Percentiles rank a stretch among this genome's conserved stretches.
Conservation (phyloP, 257 asterid species). For the Solanum neorickii region DNA sequence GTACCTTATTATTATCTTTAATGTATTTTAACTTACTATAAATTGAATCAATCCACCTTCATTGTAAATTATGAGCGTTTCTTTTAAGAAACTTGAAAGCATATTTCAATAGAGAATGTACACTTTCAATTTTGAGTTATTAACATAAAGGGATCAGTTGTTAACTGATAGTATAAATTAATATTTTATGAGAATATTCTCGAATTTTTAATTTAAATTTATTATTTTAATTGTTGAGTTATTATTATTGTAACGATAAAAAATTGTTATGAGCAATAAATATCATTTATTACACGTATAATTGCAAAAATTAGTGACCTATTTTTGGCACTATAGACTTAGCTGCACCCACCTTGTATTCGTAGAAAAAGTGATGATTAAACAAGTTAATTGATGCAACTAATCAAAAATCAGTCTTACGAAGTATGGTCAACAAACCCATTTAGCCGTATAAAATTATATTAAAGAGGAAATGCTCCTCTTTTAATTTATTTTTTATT, state of each 20-base stretch:
- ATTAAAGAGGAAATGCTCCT: background rate
- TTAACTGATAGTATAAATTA: background rate
- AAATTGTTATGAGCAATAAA: background rate
- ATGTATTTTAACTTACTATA: background rate
- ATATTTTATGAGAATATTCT: background rate
- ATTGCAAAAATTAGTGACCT: background rate
- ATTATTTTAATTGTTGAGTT: background rate
- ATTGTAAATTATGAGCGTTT: background rate
- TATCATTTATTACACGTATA: background rate
- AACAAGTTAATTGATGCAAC: background rate
- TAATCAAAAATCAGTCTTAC: background rate
- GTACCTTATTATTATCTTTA: background rate
- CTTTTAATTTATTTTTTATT: background rate
- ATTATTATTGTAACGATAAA: background rate
- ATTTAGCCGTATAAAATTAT: background rate
- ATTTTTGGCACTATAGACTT: background rate
- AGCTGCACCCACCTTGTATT: background rate
- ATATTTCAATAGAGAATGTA: background rate
- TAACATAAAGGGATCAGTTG: background rate
- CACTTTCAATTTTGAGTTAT: background rate
- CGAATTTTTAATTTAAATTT: background rate
- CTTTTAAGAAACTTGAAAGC: background rate
- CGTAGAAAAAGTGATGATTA: background rate
- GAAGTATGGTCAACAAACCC: background rate
- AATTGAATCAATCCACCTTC: background rate